These are phyloP conservation scores for Cutaneotrichosporon sp. DNA, from an alignment of 1,284 basidiomycete species.

Conservation along the genomic window DNA sequence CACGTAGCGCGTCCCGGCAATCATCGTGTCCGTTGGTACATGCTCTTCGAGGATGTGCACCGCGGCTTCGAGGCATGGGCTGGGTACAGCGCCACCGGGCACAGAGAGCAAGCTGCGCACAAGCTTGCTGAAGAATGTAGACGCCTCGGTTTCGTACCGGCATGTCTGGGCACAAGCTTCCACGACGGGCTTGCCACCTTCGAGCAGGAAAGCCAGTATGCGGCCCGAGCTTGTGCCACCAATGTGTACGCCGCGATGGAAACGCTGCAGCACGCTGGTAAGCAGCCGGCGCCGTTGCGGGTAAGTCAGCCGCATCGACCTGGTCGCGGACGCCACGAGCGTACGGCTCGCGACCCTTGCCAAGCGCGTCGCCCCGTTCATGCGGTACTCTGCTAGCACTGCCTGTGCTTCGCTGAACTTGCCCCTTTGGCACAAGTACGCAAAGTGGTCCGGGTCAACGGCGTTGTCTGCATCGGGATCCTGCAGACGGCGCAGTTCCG, in stretches of 20 bases:
- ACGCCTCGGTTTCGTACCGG: neutral
- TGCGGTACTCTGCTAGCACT: neutral
- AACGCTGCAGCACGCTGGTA: neutral
- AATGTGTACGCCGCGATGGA: neutral
- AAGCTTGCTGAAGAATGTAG: neutral
- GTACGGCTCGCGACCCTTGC: too few relatives aligned
- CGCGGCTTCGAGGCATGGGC: neutral
- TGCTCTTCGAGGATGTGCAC: conserved; percentile 3
- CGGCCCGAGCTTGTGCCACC: neutral
- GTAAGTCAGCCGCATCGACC: neutral
- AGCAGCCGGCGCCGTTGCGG: neutral
- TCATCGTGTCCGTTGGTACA: neutral
- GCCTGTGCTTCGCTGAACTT: neutral
- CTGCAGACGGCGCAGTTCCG: neutral
- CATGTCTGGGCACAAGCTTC: neutral
- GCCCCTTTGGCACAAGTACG: neutral
- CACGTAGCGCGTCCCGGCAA: neutral
- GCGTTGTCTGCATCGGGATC: neutral
- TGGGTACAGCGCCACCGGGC: neutral
- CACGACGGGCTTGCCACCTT: neutral
- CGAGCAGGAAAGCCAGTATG: conserved; percentile 8
- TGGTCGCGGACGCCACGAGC: neutral
- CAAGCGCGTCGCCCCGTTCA: neutral
- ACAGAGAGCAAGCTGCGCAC: neutral
- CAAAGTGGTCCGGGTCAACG: neutral